Evolutionary conservation across 163 green algal genomes (phyloP).

Genomic region (Scenedesmus sp.): DNA sequence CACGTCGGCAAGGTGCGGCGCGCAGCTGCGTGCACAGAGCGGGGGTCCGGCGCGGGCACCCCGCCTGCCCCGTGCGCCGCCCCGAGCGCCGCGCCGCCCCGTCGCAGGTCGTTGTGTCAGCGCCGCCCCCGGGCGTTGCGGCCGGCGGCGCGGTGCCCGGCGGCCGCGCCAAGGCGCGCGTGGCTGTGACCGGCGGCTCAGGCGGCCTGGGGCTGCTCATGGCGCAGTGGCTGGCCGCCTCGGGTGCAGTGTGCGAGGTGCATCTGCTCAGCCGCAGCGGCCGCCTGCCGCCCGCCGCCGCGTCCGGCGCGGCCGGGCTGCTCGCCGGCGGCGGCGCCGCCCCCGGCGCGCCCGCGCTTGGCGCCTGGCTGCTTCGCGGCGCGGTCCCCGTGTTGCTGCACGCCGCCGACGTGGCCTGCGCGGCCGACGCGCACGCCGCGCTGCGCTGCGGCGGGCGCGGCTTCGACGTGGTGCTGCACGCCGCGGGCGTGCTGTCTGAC

Average conservation of each 20-base stretch:
- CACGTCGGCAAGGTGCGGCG: slow-evolving; percentile 78
- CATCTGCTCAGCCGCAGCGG: slow-evolving; percentile 53
- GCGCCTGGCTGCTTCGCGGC: not conserved
- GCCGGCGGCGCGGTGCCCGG: not conserved
- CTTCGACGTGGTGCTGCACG: slow-evolving; percentile 68
- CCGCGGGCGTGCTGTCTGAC: slow-evolving; percentile 71
- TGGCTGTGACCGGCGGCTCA: slow-evolving; percentile 57
- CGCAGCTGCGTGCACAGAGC: too few species aligned
- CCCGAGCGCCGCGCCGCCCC: too few species aligned
- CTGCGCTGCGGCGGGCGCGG: slow-evolving; percentile 1
- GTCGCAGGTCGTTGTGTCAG: slow-evolving; percentile 41
- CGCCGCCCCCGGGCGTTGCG: not conserved
- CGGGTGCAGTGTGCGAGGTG: slow-evolving; percentile 43
- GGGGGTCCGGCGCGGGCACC: too few species aligned
- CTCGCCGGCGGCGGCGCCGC: not conserved
- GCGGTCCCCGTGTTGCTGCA: slow-evolving; percentile 12
- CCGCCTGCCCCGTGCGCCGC: not conserved
- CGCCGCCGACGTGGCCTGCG: slow-evolving; percentile 11
- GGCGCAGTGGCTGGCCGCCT: slow-evolving; percentile 64
- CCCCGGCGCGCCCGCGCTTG: slow-evolving; percentile 14
- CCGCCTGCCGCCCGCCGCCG: slow-evolving; percentile 7
- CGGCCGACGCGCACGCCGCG: not conserved
- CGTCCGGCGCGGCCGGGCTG: not conserved
- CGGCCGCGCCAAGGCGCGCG: slow-evolving; percentile 13
- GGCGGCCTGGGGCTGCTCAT: slow-evolving; percentile 79